Evolutionary conservation across 805 yeast genomes (phyloP), one percentile per base, ranked within the genome.

Genomic region (Suhomyces pyralidae): DNA sequence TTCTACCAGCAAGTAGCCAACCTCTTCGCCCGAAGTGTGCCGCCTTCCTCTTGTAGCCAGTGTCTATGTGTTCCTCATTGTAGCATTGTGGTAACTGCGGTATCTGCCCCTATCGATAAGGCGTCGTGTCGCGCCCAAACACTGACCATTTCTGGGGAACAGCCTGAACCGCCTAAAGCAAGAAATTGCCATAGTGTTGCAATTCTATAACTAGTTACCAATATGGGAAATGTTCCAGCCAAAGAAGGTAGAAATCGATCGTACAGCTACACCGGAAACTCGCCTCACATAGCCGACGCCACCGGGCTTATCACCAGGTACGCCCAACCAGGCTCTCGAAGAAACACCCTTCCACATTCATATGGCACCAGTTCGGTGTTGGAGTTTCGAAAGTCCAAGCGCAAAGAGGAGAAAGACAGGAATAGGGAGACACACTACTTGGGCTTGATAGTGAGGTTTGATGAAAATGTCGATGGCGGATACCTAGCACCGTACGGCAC

Each of bases 391-490:
- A 63, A 61, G 53, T 24, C 55, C 22, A 63, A 60, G 48, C 58
- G 64, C 24, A 78, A 78, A n/a, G 80, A 72, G 46, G 92, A 87
- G 38, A 82, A 80, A 61, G 85, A 80, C 53, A 65, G 63, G 48
- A 65, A 66, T 48, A 78, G 78, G 51, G 88, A 84, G 55, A 68
- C 69, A 15, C 90, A 84, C 59, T 81, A 81, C 50, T 60, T 71
- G 55, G 79, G 83, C 22, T 70, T 88, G 50, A 71, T 88, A 20
- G 90, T 88, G 2, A 74, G 79, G 55, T 80, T 68, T 60, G 76
- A 76, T 40, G 96, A 90, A 62, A 82, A 76, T 56, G 96, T 93
- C 14, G 98, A 94, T 70, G 99, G 99, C 17, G 99, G 99, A 1
- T 91, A 74, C 64, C 70, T 93, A 57, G 97, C 96, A 1, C 97